phyloP scores from a whole-genome alignment of 2,329 filamentous ascomycete genomes.

The Ascocoryne sarcoides region DNA sequence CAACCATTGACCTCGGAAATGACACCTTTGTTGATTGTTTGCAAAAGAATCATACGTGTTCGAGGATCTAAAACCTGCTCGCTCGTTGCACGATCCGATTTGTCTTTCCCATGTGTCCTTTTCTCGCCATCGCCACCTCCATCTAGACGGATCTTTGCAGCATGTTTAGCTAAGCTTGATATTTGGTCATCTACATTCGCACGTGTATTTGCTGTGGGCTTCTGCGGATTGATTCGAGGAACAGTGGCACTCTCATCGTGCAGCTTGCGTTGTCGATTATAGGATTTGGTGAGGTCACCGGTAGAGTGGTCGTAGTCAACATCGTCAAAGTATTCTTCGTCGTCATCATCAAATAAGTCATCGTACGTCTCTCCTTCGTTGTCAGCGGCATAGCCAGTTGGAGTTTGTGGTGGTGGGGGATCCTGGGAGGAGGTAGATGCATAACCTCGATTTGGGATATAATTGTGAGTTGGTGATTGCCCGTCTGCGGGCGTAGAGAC shows the following conservation, averaged over 20 bases:
- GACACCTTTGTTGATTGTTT: constrained; percentile 88
- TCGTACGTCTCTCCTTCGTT: constrained; percentile 36
- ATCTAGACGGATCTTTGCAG: constrained; percentile 75
- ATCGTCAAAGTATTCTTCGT: constrained; percentile 52
- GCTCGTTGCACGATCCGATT: constrained; percentile 84
- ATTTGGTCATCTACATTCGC: constrained; percentile 82
- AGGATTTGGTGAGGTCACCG: constrained; percentile 68
- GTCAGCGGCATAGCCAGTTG: constrained; percentile 28
- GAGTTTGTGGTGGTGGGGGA: constrained; percentile 26
- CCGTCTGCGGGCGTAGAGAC: constrained; percentile 33
- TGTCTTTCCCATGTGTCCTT: constrained; percentile 60
- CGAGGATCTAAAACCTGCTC: constrained; percentile 92
- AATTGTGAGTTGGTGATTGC: constrained; percentile 37
- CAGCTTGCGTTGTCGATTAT: constrained; percentile 73
- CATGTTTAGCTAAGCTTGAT: constrained; percentile 73
- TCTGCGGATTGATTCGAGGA: constrained; percentile 69
- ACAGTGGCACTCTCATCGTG: constrained; percentile 40
- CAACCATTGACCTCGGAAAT: constrained; percentile 91
- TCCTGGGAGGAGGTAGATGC: constrained; percentile 28
- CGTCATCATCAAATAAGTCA: constrained; percentile 47
- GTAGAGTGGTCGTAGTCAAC: constrained; percentile 47
- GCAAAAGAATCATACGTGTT: constrained; percentile 89
- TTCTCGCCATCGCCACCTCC: constrained; percentile 46
- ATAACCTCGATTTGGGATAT: constrained; percentile 41
- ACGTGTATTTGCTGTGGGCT: constrained; percentile 69